Conservation (phyloP, 805 yeast genomes). For the Ogataea henricii region DNA sequence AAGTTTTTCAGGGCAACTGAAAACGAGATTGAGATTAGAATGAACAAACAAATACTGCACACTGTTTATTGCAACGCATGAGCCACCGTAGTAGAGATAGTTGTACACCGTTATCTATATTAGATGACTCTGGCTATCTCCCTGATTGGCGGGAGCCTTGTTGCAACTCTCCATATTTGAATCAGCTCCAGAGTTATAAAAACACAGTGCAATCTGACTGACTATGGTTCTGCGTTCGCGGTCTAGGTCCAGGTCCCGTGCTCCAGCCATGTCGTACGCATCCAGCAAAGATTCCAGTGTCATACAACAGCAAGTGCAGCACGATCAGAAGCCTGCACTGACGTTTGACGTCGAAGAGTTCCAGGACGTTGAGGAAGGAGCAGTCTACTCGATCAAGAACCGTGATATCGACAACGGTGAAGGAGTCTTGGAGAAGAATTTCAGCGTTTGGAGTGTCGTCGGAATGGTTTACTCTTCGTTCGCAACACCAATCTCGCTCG, state of each 20-base stretch:
- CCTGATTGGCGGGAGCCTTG: neutral
- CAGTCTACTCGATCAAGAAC: slow-evolving; percentile 1
- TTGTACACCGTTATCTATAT: neutral
- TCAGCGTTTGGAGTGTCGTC: slow-evolving; percentile 4
- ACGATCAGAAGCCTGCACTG: neutral
- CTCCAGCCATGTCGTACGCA: neutral
- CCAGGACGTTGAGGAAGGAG: slow-evolving; percentile 1
- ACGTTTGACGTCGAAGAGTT: neutral
- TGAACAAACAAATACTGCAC: neutral
- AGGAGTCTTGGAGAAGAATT: neutral
- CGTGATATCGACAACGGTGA: neutral
- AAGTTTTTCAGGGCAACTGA: neutral
- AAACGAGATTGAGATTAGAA: slow-evolving; percentile 1
- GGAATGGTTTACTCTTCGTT: slow-evolving; percentile 6
- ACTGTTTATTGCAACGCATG: neutral
- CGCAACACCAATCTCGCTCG: slow-evolving; percentile 4
- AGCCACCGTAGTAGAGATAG: neutral
- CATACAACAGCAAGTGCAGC: neutral
- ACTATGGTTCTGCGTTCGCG: neutral
- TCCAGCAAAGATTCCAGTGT: neutral
- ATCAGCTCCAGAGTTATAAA: neutral
- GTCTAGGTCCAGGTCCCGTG: neutral
- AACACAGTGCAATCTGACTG: neutral
- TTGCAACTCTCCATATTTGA: neutral
- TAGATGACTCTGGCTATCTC: neutral